A percentile compares a stretch with the other conserved stretches of the same genome.
Conservation (phyloP, 345 rosid species). For the Corymbia maculata region DNA sequence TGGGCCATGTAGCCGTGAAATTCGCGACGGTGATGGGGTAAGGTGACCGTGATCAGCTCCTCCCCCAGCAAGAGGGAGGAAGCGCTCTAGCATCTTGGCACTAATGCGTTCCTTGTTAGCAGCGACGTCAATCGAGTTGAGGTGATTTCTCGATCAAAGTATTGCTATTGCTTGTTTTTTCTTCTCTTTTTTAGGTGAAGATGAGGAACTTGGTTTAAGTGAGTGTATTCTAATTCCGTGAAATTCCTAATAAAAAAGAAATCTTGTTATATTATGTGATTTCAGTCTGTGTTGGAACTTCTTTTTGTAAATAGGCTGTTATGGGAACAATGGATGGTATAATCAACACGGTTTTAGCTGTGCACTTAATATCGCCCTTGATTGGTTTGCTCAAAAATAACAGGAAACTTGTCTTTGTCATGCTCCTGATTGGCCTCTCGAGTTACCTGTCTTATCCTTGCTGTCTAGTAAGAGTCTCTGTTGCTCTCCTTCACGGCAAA, state of each 20-base stretch:
- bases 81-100: conserved; percentile 35
- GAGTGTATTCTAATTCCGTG: background rate
- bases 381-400: conserved; percentile 29
- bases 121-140: conserved; percentile 15
- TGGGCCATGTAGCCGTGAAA: conserved; percentile 43
- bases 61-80: conserved; percentile 33
- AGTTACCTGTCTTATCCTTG: conserved; percentile 21
- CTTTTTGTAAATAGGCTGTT: background rate
- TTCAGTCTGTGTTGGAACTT: background rate
- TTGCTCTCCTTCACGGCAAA: background rate
- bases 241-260: too few relatives aligned
- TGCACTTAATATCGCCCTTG: conserved; percentile 30
- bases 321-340: conserved; percentile 32
- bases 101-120: conserved; percentile 30
- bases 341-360: conserved; percentile 47
- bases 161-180: background rate
- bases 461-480: conserved; percentile 6
- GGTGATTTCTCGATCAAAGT: conserved; percentile 5
- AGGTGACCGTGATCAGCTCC: conserved; percentile 42
- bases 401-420: conserved; percentile 44
- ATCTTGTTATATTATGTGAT: background rate
- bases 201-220: background rate
- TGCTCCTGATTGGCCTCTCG: conserved; percentile 32
- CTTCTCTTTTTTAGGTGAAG: background rate
- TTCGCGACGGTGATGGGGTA: conserved; percentile 39